Percentiles rank a stretch among this genome's conserved stretches.
Conservation (phyloP, 2,329 filamentous ascomycete species). For the Nectriaceae sp. region DNA sequence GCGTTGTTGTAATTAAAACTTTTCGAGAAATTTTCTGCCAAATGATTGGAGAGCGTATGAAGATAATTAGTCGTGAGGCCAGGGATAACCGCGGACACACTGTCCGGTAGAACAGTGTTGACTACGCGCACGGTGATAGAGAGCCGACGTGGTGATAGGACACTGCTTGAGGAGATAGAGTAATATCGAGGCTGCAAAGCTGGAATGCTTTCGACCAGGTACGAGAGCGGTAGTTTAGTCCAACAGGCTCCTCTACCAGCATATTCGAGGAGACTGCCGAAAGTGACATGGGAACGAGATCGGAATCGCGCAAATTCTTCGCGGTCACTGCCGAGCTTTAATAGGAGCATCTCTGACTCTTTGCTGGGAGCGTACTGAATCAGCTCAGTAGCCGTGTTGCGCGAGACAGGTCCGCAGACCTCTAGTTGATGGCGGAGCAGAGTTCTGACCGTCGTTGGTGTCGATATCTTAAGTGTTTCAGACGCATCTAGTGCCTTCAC, state of each 20-base stretch:
- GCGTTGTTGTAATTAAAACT: no score
- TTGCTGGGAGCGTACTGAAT: slow-evolving; percentile 54
- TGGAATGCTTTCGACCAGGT: slow-evolving; percentile 58
- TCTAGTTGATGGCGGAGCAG: slow-evolving; percentile 49
- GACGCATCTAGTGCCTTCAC: slow-evolving; percentile 23
- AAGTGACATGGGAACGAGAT: slow-evolving; percentile 23
- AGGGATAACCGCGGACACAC: slow-evolving; percentile 13
- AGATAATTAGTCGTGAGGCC: slow-evolving; percentile 33
- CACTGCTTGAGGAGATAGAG: slow-evolving; percentile 60
- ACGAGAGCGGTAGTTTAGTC: slow-evolving; percentile 40
- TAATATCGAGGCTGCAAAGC: slow-evolving; percentile 56
- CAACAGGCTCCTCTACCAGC: slow-evolving; percentile 19
- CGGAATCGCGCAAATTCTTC: slow-evolving; percentile 19
- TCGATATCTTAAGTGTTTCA: slow-evolving; percentile 33
- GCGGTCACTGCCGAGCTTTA: slow-evolving; percentile 19
- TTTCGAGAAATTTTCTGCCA: no score
- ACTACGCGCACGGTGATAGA: slow-evolving; percentile 25
- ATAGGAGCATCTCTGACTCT: slow-evolving; percentile 35
- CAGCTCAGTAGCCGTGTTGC: slow-evolving; percentile 39
- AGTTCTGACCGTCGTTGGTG: slow-evolving; percentile 38
- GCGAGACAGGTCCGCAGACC: slow-evolving; percentile 36
- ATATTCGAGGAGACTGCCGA: slow-evolving; percentile 25
- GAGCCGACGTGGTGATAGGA: slow-evolving; percentile 27
- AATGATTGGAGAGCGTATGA: slow-evolving; percentile 16
- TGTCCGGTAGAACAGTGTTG: slow-evolving; percentile 15